Conservation (phyloP, 345 rosid genomes). For the Garcia nutans region DNA sequence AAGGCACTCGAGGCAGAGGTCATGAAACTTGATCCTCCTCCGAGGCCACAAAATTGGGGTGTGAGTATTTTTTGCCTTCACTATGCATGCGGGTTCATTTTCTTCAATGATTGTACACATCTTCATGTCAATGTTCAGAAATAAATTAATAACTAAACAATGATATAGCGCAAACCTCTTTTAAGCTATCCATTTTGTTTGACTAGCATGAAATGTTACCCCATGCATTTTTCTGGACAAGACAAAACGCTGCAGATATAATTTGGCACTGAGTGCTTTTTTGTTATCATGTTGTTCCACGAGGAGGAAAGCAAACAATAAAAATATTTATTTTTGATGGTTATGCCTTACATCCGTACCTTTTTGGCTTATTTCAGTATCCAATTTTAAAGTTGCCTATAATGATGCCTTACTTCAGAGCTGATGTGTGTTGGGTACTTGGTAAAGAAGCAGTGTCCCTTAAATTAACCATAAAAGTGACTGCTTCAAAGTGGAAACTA, state of each 20-base stretch:
- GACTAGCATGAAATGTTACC: background rate
- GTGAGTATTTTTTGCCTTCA: constrained; percentile 45
- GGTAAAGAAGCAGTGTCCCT: too few relatives aligned
- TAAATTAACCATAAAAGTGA: too few relatives aligned
- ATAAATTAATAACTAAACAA: background rate
- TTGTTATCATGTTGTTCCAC: background rate
- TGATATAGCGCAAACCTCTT: background rate
- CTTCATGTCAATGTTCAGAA: background rate
- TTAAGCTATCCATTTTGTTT: background rate
- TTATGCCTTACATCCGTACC: too few relatives aligned
- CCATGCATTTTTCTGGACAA: too few relatives aligned
- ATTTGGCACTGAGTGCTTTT: background rate
- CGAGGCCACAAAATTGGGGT: constrained; percentile 90
- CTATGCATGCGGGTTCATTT: background rate
- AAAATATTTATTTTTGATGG: background rate
- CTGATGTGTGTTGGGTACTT: too few relatives aligned
- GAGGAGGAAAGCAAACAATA: background rate
- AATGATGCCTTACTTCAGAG: too few relatives aligned
- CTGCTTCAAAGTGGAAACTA: too few relatives aligned
- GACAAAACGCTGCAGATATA: too few relatives aligned
- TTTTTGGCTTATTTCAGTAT: too few relatives aligned
- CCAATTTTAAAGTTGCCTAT: too few relatives aligned
- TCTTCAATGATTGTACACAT: background rate
- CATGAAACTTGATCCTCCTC: constrained; percentile 68
- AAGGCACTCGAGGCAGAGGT: constrained; percentile 80